Base-by-base conservation (phyloP, 169 alveolate genomes). In the Besnoitia besnoiti region DNA sequence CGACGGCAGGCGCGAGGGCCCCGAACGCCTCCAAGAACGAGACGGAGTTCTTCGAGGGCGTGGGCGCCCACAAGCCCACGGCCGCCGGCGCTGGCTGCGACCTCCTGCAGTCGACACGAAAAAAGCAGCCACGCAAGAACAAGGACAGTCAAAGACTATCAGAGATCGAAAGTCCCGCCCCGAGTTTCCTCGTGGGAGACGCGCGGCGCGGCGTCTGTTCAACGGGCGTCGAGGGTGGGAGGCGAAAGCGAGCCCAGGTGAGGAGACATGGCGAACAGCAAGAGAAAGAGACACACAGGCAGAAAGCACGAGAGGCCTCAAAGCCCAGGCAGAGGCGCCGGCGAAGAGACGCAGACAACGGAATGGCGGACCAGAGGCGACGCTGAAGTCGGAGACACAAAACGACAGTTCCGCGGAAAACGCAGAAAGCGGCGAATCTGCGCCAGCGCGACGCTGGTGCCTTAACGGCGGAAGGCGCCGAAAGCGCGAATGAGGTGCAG, bases 1-100 rank as follows among this genome's bases (percentile, higher is more conserved):
- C 87, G 59, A 77, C 61, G 35, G 87, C 50, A 0, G 87, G 87
- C 42, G 87, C 87, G 59, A 77, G 59, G 16, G 87, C 35, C 5
- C 24, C n/a, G 55, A 77, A 44, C 49, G 59, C 40, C 47, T 77
- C 61, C 50, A 44, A 37, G 40, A 77, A 77, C 27, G 82, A 73
- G 21, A n/a, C 33, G 30, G 27, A 21, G 33, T 55, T 55, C 30
- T n/a, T n/a, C n/a, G n/a, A n/a, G n/a, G n/a, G n/a, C n/a, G 67
- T 21, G 1, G 7, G 12, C 67, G 67, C 5, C 67, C 4, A 55
- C 33, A 55, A 55, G n/a, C 67, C 67, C 5, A 19, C 67, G 67
- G 27, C 67, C 33, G 67, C 67, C 12, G 67, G 12, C 24, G 30
- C 67, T 8, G 67, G 33, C 12, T 55, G 67, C 67, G 67, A 5